Percentiles rank a stretch among this genome's conserved stretches.
Conservation (phyloP, 106 monocot genomes). For the Dioscorea zingiberensis region DNA sequence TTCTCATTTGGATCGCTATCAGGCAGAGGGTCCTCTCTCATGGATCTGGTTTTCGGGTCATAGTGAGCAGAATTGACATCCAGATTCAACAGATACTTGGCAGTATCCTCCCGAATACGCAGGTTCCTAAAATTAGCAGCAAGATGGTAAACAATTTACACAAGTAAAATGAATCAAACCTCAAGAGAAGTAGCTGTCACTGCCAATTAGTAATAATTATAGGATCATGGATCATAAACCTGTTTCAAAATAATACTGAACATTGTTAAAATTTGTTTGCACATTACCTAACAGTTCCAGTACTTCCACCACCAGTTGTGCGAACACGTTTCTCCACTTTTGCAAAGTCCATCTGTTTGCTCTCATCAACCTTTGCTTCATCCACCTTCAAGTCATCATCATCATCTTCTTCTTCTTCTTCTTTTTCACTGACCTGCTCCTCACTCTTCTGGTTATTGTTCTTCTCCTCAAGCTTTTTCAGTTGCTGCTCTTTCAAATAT, state of each 20-base stretch:
- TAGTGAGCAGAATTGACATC: conserved; percentile 96
- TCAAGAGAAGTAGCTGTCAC: background rate
- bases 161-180: background rate
- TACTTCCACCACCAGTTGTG: conserved; percentile 97
- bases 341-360: conserved; percentile 98
- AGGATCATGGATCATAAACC: no score
- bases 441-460: conserved; percentile 47
- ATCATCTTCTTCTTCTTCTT: conserved; percentile 61
- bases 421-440: conserved; percentile 27
- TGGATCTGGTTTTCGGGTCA: conserved; percentile 94
- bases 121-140: conserved; percentile 49
- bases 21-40: conserved; percentile 96
- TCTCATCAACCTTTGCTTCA: conserved; percentile 97
- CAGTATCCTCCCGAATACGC: conserved; percentile 99
- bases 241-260: background rate
- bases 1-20: conserved; percentile 96
- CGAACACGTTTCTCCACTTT: conserved; percentile 98
- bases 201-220: no score
- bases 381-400: conserved; percentile 84
- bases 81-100: conserved; percentile 89
- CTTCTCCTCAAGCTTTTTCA: conserved; percentile 89
- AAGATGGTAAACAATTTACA: background rate
- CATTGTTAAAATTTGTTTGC: background rate
- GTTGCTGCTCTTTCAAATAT: conserved; percentile 80
- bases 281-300: conserved; percentile 88